phyloP scores from a whole-genome alignment of 164 flowering plant species.

The Stephania cephalantha region DNA sequence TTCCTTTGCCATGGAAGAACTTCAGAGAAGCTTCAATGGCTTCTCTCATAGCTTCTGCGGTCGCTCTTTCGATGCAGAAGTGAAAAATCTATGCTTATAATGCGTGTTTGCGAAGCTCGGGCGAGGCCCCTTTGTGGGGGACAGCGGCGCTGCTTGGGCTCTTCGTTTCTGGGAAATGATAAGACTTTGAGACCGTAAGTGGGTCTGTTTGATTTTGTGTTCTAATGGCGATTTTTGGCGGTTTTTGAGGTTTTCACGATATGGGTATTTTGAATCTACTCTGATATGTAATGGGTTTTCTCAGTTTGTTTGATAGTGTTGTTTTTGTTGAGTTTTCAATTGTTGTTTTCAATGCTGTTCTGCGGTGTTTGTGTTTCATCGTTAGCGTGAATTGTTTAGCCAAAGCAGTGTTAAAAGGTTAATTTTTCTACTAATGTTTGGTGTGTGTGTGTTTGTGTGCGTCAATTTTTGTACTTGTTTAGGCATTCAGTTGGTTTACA shows the following conservation, averaged over 20 bases:
- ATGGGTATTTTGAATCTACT: not conserved
- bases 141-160: conserved; percentile 16
- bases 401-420: too few species aligned
- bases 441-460: too few species aligned
- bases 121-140: conserved; percentile 15
- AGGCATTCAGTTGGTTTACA: not conserved
- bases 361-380: not conserved
- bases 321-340: not conserved
- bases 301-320: not conserved
- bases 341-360: not conserved
- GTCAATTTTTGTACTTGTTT: not conserved
- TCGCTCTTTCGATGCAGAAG: not conserved
- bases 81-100: conserved; percentile 7
- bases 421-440: too few species aligned
- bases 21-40: conserved; percentile 16
- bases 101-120: conserved; percentile 27
- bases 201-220: not conserved
- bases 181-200: conserved; percentile 29
- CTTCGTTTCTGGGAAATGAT: conserved; percentile 17
- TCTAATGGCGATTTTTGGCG: not conserved
- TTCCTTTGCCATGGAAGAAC: not conserved
- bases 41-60: not conserved
- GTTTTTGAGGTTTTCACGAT: not conserved
- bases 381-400: too few species aligned
- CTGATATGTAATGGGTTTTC: not conserved